Percentiles rank a stretch among this genome's conserved stretches.
These are phyloP conservation scores for Euphorbia peplus DNA, from an alignment of 345 rosid species.

Conservation along the genomic window DNA sequence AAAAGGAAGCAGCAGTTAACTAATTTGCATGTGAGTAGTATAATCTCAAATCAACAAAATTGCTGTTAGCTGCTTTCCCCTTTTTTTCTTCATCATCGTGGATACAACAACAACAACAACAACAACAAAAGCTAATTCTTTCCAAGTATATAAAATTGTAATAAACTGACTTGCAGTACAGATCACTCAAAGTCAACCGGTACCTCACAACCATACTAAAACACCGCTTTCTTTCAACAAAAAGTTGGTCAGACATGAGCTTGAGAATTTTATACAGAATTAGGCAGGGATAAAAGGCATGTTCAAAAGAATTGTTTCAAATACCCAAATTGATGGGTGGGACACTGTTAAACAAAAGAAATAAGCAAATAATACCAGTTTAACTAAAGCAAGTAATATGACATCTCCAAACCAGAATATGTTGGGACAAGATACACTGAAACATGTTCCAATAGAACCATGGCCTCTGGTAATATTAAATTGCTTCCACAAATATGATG, in stretches of 20 bases:
- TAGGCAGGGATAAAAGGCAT: neutral
- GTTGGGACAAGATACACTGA: neutral
- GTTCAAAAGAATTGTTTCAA: neutral
- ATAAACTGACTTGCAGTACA: neutral
- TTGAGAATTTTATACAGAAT: neutral
- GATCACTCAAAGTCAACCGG: neutral
- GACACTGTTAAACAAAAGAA: neutral
- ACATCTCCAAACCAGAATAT: neutral
- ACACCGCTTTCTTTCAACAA: neutral
- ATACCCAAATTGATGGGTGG: neutral
- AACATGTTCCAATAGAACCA: neutral
- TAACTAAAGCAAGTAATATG: too few species aligned
- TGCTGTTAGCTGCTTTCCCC: neutral
- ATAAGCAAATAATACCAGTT: too few species aligned
- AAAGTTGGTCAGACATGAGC: neutral
- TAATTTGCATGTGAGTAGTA: neutral
- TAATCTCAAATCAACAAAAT: neutral
- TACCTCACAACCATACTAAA: neutral
- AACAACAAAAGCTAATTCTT: neutral
- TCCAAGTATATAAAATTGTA: neutral
- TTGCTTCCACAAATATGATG: neutral
- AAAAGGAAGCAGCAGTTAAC: neutral
- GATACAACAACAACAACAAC: neutral
- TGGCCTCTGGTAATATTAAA: neutral
- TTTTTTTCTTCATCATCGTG: neutral